Evolutionary conservation across 23 red algal species (phyloP).

Genomic region (Chondrus crispus): DNA sequence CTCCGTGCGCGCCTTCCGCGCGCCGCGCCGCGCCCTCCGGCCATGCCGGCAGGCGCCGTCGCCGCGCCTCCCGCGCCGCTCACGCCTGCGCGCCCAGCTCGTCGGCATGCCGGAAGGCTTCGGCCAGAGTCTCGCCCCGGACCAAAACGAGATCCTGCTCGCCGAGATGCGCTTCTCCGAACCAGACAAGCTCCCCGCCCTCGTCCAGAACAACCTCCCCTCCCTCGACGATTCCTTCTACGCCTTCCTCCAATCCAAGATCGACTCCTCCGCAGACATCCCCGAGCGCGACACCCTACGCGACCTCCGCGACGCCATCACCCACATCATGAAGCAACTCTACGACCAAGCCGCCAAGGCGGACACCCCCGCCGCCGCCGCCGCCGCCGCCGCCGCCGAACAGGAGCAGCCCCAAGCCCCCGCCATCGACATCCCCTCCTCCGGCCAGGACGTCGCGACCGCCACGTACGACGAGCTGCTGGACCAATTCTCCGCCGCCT

Average conservation of each 20-base stretch:
- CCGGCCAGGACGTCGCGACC: conserved; percentile 35
- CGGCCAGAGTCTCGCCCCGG: conserved; percentile 29
- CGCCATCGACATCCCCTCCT: not conserved
- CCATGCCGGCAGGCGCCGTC: not conserved
- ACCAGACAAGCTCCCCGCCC: conserved; percentile 67
- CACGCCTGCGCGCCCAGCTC: not conserved
- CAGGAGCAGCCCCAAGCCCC: not conserved
- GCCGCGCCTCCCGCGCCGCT: not conserved
- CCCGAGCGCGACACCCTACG: conserved; percentile 89
- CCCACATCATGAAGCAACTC: conserved; percentile 77
- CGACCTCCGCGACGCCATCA: conserved; percentile 69
- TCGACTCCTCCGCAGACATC: conserved; percentile 70
- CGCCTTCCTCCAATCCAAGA: conserved; percentile 80
- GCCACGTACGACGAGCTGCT: conserved; percentile 66
- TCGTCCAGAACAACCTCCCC: conserved; percentile 70
- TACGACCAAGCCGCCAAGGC: conserved; percentile 9
- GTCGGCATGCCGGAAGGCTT: conserved; percentile 58
- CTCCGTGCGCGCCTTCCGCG: not conserved
- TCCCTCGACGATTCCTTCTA: conserved; percentile 92
- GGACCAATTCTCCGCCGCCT: not conserved
- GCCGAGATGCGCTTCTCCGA: conserved; percentile 85
- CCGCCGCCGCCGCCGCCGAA: not conserved
- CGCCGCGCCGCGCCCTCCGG: not conserved
- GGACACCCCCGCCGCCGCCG: not conserved
- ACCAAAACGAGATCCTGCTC: conserved; percentile 78